Evolutionary conservation across 2,329 filamentous ascomycete species (phyloP), one percentile per base, ranked within the genome.

Genomic region (Diplodia seriata): DNA sequence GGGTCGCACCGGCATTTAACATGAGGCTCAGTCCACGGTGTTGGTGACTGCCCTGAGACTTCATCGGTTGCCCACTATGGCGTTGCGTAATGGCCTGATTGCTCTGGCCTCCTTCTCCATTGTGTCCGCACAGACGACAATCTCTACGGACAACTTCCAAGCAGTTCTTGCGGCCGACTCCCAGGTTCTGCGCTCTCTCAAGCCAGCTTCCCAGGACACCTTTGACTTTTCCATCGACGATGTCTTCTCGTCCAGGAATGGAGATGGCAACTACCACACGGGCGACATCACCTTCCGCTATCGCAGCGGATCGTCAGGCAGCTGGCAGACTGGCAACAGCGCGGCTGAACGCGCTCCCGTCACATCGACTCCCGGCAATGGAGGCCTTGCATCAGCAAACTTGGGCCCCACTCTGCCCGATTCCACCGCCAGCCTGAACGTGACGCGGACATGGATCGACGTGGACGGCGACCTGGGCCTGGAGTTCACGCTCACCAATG

Each of bases 221-320:
- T 88, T 87, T 69, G 84, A 88, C 73, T 88, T 88, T 70, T 78
- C 86, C 2, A 86, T 86, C 0, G 84, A 78, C 8, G 86, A 87
- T 71, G 75, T 82, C 54, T 78, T 88, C 3, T 68, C 79, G 0
- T 75, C 77, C 18, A 80, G 86, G 8, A 81, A 83, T 12, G 78
- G 79, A 14, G 82, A 86, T 68, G 82, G 83, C 3, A 83, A 87
- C 69, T 87, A 88, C 69, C 86, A 89, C 72, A 84, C 84, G 71
- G 86, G 86, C 4, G 86, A 89, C 56, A 77, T 89, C 49, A 87
- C 85, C 0, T 80, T 85, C 54, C 82, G 85, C 14, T 88, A 86
- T 72, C 84, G 85, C n/a, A 70, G 76, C 2, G 74, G 73, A 1
- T 79, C 77, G 5, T 29, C 59, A 1, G 74, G 70, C 0, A 62